Base-by-base conservation (phyloP, 73 alveolate genomes). In the Diophrys sp. region DNA sequence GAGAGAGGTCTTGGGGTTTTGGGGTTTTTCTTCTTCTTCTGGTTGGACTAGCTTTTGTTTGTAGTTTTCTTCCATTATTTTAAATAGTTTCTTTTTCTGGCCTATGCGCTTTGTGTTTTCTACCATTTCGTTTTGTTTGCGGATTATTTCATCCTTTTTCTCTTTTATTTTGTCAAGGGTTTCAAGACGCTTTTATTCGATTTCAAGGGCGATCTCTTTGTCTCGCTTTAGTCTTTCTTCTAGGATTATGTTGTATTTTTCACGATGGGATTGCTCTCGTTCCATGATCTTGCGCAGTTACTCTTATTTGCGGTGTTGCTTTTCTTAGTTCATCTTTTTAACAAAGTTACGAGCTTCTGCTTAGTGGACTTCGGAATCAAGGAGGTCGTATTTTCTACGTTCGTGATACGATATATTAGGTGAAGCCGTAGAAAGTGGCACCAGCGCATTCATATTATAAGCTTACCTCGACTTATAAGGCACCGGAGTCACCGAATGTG, bases 1-100 rank as follows among this genome's bases (percentile, higher is more conserved):
- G n/a, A n/a, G 62, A 44, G 62, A 18, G 62, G 62, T 44, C 18
- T 44, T 44, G 62, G 62, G 62, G 62, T 44, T 44, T 44, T 44
- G 62, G 62, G 62, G 62, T 18, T 44, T 44, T 44, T 44, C 62
- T 44, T 44, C 62, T 44, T 44, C 62, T 44, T 11, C 18, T 11
- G 62, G n/a, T 44, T n/a, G n/a, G n/a, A 44, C 5, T 44, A 44
- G 62, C 18, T 44, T 11, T 5, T 44, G 5, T 44, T 44, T 18
- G 18, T 44, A 44, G 62, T 18, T 18, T 44, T 18, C 18, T 44
- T 44, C 62, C 62, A 44, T 44, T 44, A 11, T 18, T 18, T 18
- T 5, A 18, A 44, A 44, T 44, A 44, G 62, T 18, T 44, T 44
- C 18, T 44, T 44, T 18, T 44, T 44, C 18, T 44, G 18, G 18